Evolutionary conservation across 2,329 filamentous ascomycete species (phyloP).

Genomic region (Apiospora saccharicola): DNA sequence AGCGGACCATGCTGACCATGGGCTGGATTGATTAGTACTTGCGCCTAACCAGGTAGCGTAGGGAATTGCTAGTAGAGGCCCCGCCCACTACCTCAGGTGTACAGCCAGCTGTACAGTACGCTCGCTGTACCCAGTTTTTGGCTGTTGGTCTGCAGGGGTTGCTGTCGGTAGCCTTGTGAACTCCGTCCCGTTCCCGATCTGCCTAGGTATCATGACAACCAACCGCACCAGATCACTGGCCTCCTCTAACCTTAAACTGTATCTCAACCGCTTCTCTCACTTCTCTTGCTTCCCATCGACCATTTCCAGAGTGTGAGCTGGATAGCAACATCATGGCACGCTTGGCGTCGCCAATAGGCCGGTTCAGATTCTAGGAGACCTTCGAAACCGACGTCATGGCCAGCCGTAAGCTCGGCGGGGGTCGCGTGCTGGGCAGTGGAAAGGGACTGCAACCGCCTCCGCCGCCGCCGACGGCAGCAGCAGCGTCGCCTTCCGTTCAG

Average conservation of each 20-base stretch:
- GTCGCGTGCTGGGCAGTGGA: constrained; percentile 87
- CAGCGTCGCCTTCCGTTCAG: constrained; percentile 49
- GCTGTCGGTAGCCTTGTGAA: background rate
- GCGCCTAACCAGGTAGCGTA: background rate
- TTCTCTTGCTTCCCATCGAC: background rate
- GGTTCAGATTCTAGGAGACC: constrained; percentile 26
- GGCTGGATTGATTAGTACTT: constrained; percentile 1
- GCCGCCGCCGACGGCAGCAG: constrained; percentile 53
- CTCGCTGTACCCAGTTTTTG: background rate
- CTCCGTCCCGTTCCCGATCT: constrained; percentile 10
- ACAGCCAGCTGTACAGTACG: background rate
- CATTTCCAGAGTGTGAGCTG: background rate
- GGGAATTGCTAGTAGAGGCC: background rate
- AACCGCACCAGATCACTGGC: background rate
- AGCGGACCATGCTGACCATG: constrained; percentile 10
- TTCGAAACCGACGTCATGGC: constrained; percentile 66
- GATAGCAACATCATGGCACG: constrained; percentile 3
- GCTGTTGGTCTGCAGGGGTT: background rate
- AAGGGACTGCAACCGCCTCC: constrained; percentile 76
- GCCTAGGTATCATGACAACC: constrained; percentile 10
- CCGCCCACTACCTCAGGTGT: constrained; percentile 1
- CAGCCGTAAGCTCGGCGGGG: constrained; percentile 86
- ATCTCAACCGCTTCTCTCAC: background rate
- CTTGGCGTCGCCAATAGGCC: constrained; percentile 5
- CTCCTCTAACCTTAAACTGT: background rate